Evolutionary conservation across 805 yeast species (phyloP), one percentile per base, ranked within the genome.

Genomic region (Dipodascopsis uninucleata): DNA sequence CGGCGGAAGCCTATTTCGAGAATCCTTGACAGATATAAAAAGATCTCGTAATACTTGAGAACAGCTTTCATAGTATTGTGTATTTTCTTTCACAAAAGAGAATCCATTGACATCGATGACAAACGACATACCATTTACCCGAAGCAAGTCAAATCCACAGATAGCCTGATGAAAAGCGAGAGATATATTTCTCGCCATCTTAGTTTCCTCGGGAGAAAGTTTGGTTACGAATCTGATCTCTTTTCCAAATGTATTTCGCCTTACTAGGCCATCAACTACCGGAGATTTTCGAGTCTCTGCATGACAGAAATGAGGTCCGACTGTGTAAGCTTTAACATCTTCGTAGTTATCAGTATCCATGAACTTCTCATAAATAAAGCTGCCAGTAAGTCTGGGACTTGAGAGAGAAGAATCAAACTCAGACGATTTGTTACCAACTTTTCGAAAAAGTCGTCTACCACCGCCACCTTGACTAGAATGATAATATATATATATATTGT

Each of bases 281-380:
- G 99, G 99, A 0, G 96, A 87, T 64, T 93, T 93, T 60, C 99
- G 76, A 1, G 99, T 93, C 62, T 93, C 99, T 0, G 98, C 99
- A 65, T 93, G 99, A 63, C 98, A 93, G 61, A 77, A 93, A 16
- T 70, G 70, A 2, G 82, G 79, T 1, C 98, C 97, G 3, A 93
- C 97, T 1, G 99, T 93, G 64, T 93, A 93, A 0, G 97, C 97
- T 67, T 93, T 93, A 52, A 93, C 99, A 65, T 93, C 99, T 68
- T 93, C 98, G 60, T 88, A 89, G 62, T 93, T 93, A 64, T 93
- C 97, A 2, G 98, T 90, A 62, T 93, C 97, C 90, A 93, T 88
- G 58, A 93, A 93, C 65, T 84, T 75, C 66, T 93, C 98, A 65
- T 93, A 93, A 41, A 93, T 79, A 62, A 76, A 93, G 0, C 96